Base-by-base conservation (phyloP, 306 rosid species). In the Senna tora region DNA sequence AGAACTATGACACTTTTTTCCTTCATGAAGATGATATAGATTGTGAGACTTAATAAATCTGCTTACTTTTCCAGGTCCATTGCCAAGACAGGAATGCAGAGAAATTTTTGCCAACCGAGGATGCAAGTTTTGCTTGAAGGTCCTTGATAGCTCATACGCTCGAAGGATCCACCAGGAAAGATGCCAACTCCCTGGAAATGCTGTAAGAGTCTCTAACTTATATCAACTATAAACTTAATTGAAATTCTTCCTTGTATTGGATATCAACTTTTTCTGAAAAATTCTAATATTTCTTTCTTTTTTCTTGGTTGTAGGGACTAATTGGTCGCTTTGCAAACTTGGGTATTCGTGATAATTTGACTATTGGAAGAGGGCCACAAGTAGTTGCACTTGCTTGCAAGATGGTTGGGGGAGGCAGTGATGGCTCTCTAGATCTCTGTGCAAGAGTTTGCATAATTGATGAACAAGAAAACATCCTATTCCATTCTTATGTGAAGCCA, bases 351-450 rank as follows among this genome's bases (percentile, higher is more conserved):
- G 96, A 94, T 77, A 88, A 80, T 47, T 61, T 89, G 80, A 77
- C 21, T 10, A 62, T 76, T 47, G 89, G 88, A 41, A 86, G 86
- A 1, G 84, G 81, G 72, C 51, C 87, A 38, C 91, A 80, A 56
- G 91, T 82, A 41, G 89, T 95, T 67, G 99, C 97, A 71, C 80
- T 95, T 42, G 93, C 93, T 74, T 91, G 99, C 85, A 95, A 88
- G 77, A 89, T 88, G 96, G 97, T 95, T 30, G 99, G 97, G 2
- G 99, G 97, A 7, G 97, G 99, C 75, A 76, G 89, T 41, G 99
- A 91, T 78, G 96, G 96, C 15, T 86, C 96, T 54, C 63, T 95
- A 0, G 97, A 95, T 74, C 71, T 95, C 1, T 91, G 97, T 75
- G 99, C 87, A 49, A 86, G 92, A 85, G 81, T 95, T 34, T 95